Evolutionary conservation across 176 grass and related monocot genomes (phyloP).

Genomic region (Carex pumila): DNA sequence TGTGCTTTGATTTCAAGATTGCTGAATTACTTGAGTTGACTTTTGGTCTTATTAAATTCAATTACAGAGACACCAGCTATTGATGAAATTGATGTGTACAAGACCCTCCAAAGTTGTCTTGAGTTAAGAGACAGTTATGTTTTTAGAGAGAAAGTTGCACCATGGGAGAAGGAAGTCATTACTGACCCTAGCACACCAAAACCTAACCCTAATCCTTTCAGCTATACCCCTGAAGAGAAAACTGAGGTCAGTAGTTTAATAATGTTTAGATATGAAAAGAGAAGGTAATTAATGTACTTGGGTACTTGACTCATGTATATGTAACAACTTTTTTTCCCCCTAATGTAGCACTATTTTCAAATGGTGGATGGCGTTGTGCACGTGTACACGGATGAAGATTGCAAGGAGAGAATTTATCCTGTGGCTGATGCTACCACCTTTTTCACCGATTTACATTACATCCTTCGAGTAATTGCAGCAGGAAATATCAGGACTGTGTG

Average conservation of each 20-base stretch:
- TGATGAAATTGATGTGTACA: conserved; percentile 93
- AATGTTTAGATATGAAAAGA: background rate
- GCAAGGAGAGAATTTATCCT: conserved; percentile 77
- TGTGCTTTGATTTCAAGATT: conserved; percentile 5
- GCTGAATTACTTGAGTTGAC: background rate
- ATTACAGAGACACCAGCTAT: conserved; percentile 61
- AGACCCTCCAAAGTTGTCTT: conserved; percentile 86
- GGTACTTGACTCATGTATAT: background rate
- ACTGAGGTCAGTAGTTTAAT: conserved; percentile 42
- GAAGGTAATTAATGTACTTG: background rate
- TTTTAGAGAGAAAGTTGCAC: conserved; percentile 70
- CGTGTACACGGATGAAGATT: conserved; percentile 64
- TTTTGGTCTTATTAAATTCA: conserved; percentile 12
- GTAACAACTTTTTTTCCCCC: conserved; percentile 13
- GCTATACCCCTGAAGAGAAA: conserved; percentile 62
- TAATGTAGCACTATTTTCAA: conserved; percentile 67
- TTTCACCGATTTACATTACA: conserved; percentile 95
- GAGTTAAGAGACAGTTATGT: conserved; percentile 78
- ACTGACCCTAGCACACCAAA: conserved; percentile 96
- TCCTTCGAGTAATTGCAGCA: conserved; percentile 68
- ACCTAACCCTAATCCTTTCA: conserved; percentile 85
- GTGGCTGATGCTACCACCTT: conserved; percentile 94
- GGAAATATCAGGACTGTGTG: conserved; percentile 97
- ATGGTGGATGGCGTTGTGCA: conserved; percentile 95
- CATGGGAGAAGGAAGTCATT: conserved; percentile 97